A percentile compares a stretch with the other conserved stretches of the same genome.
These are phyloP conservation scores for Syzygium aromaticum DNA, from an alignment of 345 rosid species.

Conservation along the genomic window DNA sequence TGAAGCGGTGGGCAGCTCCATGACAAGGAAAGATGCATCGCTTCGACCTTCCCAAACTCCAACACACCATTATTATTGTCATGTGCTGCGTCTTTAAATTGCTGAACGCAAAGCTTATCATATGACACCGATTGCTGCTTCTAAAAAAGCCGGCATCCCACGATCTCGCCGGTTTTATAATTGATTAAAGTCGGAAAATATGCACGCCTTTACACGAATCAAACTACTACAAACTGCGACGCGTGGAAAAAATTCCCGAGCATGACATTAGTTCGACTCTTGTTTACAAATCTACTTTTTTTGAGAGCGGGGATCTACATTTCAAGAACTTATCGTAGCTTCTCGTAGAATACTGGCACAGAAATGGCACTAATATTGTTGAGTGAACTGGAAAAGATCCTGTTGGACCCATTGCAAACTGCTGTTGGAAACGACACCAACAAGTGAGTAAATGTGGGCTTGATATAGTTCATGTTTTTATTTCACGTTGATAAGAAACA, in stretches of 20 bases:
- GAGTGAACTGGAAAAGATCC: neutral
- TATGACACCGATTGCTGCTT: neutral
- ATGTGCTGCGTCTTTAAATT: neutral
- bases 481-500: neutral
- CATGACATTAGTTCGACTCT: neutral
- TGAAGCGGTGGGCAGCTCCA: neutral
- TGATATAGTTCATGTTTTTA: neutral
- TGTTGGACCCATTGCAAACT: neutral
- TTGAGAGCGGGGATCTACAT: neutral
- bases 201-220: neutral
- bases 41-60: neutral
- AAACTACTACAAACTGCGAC: neutral
- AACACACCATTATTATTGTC: neutral
- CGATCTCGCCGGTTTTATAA: neutral
- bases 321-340: neutral
- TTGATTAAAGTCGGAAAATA: neutral
- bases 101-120: neutral
- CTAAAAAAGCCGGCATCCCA: neutral
- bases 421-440: neutral
- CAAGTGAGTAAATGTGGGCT: neutral
- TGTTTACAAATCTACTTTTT: neutral
- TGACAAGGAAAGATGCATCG: neutral
- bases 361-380: neutral
- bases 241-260: neutral
- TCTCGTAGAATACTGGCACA: neutral